Percentiles rank a stretch among this genome's conserved stretches.
These are phyloP conservation scores for Aquilaria sinensis DNA, from an alignment of 345 rosid species.

Conservation along the genomic window DNA sequence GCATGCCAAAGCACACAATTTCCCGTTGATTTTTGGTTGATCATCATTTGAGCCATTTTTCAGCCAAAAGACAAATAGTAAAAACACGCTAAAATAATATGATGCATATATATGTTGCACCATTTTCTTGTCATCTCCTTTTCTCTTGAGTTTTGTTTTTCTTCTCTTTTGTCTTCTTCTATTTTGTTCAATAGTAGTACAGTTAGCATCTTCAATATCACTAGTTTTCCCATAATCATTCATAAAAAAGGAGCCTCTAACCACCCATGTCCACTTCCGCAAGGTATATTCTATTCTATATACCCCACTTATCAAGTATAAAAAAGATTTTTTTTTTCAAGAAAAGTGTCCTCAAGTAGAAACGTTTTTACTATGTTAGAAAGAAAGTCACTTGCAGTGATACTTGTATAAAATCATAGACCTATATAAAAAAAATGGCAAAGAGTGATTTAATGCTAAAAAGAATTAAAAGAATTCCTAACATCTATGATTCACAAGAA, in stretches of 20 bases:
- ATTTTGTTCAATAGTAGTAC: background rate
- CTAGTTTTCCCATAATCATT: background rate
- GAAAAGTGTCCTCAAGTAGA: too few species aligned
- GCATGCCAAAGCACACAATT: background rate
- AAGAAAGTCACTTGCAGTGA: too few species aligned
- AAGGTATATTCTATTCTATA: slow-evolving; percentile 8
- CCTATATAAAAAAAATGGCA: too few species aligned
- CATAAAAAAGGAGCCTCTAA: slow-evolving; percentile 4
- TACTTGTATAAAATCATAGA: too few species aligned
- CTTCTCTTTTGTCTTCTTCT: background rate
- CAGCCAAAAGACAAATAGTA: slow-evolving; percentile 8
- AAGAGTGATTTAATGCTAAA: too few species aligned
- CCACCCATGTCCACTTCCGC: slow-evolving; percentile 9
- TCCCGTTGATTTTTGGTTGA: background rate
- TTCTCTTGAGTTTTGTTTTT: slow-evolving; percentile 2
- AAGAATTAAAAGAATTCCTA: too few species aligned
- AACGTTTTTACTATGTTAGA: too few species aligned
- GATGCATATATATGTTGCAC: background rate
- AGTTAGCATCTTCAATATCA: too few species aligned
- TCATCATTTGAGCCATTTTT: background rate
- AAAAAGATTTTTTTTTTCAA: too few species aligned
- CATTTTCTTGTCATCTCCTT: background rate
- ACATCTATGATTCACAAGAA: too few species aligned
- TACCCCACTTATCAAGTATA: slow-evolving; percentile 1
- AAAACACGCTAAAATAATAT: background rate